Evolutionary conservation across 2,329 filamentous ascomycete species (phyloP).

Genomic region (Amylocarpus encephaloides): DNA sequence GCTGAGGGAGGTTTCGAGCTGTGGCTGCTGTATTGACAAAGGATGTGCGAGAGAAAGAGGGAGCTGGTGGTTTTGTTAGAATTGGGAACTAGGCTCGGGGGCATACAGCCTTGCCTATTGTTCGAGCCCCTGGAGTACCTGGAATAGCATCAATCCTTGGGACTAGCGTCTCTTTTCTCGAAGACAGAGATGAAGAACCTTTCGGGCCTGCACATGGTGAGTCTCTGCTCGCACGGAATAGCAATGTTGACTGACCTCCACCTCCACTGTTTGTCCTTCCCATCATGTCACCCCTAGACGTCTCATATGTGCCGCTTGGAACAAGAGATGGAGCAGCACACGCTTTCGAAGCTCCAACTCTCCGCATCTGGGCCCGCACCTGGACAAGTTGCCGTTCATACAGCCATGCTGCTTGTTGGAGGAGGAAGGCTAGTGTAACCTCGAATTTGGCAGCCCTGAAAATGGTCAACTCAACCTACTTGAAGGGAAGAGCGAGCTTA

Average conservation of each 20-base stretch:
- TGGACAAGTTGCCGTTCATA: conserved; percentile 88
- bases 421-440: conserved; percentile 79
- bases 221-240: not conserved
- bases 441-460: conserved; percentile 67
- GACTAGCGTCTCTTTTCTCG: conserved; percentile 26
- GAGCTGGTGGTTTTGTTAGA: conserved; percentile 20
- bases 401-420: conserved; percentile 90
- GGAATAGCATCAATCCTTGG: conserved; percentile 20
- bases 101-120: conserved; percentile 17
- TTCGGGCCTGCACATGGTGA: conserved; percentile 23
- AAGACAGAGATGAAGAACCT: conserved; percentile 26
- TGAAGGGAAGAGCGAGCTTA: conserved; percentile 38
- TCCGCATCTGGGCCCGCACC: conserved; percentile 83
- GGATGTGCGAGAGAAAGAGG: conserved; percentile 29
- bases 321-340: conserved; percentile 52
- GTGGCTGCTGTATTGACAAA: conserved; percentile 28
- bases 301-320: conserved; percentile 42
- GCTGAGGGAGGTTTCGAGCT: conserved; percentile 23
- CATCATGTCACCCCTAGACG: conserved; percentile 40
- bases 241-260: conserved; percentile 26
- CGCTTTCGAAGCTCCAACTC: conserved; percentile 52
- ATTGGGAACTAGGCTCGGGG: not conserved
- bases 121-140: conserved; percentile 14
- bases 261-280: conserved; percentile 45
- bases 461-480: conserved; percentile 8